Evolutionary conservation across 768 basidiomycete species (phyloP), one percentile per base, ranked within the genome.

Genomic region (Calocera viscosa): DNA sequence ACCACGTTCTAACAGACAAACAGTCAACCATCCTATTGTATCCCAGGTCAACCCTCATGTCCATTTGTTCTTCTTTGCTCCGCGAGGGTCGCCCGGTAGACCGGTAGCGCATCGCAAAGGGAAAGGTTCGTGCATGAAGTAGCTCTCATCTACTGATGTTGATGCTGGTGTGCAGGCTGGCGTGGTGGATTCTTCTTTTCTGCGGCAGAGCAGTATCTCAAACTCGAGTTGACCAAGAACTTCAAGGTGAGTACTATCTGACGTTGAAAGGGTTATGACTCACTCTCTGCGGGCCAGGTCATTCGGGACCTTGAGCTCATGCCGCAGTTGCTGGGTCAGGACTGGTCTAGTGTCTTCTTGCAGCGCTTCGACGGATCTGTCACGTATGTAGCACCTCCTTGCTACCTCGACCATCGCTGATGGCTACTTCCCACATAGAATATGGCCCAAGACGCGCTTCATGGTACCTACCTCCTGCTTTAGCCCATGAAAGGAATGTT

Each of bases 311-410:
- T 99, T 1, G 96, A 99, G 73, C 83, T 99, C 24, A 81, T 98
- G 66, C 96, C 96, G n/a, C 88, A 92, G 67, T 72, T 98, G 1
- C 79, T 95, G 3, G 94, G 94, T 1, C 92, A 86, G 74, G 95
- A 99, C 75, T 98, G 95, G 95, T 92, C 91, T 0, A 89, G 89
- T 69, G 92, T 98, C 12, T 99, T 98, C 74, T 78, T 98, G 64
- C 96, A 98, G 75, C 84, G 91, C 64, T 97, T 96, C 73, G 92
- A 92, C 71, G 90, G 90, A 2, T 80, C 84, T 28, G 86, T 93
- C 63, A 93, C 91, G 90, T 91, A 81, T 73, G 88, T 80, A 19
- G 12, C 5, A 8, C 41, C 40, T 64, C 66, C 49, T 24, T 35
- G 64, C 40, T 63, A 28, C 53, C 26, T 68, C 76, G 19, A 75